phyloP scores from a whole-genome alignment of 495 filamentous ascomycete species.

The Trichoderma reesei region DNA sequence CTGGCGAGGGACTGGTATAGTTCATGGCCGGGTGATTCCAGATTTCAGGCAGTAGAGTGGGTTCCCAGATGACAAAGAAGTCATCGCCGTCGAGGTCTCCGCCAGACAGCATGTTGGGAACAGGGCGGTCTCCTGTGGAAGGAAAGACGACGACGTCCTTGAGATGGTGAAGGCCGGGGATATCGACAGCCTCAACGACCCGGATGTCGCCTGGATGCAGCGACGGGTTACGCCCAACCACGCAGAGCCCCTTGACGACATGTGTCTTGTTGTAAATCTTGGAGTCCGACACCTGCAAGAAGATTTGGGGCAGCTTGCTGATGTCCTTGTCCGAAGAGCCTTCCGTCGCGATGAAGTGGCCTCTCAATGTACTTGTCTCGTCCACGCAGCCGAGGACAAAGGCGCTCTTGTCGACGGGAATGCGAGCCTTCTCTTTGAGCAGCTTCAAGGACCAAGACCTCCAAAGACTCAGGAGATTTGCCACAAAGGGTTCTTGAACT shows the following conservation, averaged over 20 bases:
- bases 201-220: slow-evolving; percentile 91
- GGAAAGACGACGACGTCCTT: slow-evolving; percentile 82
- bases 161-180: slow-evolving; percentile 60
- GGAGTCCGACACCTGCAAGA: slow-evolving; percentile 61
- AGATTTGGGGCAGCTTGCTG: slow-evolving; percentile 69
- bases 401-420: slow-evolving; percentile 71
- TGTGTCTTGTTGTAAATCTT: slow-evolving; percentile 42
- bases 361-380: slow-evolving; percentile 66
- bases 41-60: slow-evolving; percentile 55
- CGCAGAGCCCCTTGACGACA: slow-evolving; percentile 67
- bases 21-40: slow-evolving; percentile 70
- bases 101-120: slow-evolving; percentile 90
- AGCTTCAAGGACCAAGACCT: slow-evolving; percentile 71
- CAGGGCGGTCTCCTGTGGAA: slow-evolving; percentile 68
- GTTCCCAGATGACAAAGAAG: slow-evolving; percentile 89
- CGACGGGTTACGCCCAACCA: slow-evolving; percentile 86
- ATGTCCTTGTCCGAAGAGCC: slow-evolving; percentile 21
- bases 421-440: slow-evolving; percentile 87
- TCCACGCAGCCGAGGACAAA: slow-evolving; percentile 86
- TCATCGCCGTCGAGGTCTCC: slow-evolving; percentile 96
- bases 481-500: slow-evolving; percentile 65
- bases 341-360: slow-evolving; percentile 36
- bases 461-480: slow-evolving; percentile 66
- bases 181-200: slow-evolving; percentile 75
- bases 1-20: slow-evolving; percentile 46